Percentiles rank a stretch among this genome's conserved stretches.
Conservation (phyloP, 225 moss, liverwort and hornwort genomes). For the Sphagnum tenellum region DNA sequence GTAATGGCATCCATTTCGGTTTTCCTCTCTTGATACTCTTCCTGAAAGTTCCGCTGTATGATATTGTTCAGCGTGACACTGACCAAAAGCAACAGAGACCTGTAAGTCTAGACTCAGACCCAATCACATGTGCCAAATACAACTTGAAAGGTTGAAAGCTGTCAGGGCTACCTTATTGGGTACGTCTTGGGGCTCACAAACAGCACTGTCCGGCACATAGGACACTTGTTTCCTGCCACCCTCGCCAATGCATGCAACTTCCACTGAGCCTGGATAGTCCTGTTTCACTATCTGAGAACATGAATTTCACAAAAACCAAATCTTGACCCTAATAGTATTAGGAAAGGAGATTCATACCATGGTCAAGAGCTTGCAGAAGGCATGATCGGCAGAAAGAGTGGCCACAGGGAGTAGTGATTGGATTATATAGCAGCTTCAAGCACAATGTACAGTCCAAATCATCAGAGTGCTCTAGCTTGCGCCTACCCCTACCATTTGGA, state of each 20-base stretch:
- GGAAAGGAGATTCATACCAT: conserved; percentile 31
- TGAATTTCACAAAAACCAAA: too few species aligned
- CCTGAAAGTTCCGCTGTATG: conserved; percentile 81
- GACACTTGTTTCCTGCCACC: conserved; percentile 80
- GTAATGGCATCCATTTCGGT: conserved; percentile 73
- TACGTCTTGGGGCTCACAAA: conserved; percentile 78
- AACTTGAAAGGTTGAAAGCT: background rate
- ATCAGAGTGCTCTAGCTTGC: conserved; percentile 67
- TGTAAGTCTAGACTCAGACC: background rate
- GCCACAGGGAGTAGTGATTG: conserved; percentile 86
- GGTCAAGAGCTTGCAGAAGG: conserved; percentile 89
- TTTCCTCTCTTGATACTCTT: conserved; percentile 83
- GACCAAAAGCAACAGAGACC: conserved; percentile 1
- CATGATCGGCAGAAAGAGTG: conserved; percentile 83
- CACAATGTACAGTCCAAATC: conserved; percentile 88
- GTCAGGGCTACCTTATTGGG: conserved; percentile 52
- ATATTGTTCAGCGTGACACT: conserved; percentile 92
- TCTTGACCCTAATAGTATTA: too few species aligned
- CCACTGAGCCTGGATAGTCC: too few species aligned
- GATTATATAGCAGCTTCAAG: conserved; percentile 74
- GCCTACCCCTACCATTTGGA: conserved; percentile 33
- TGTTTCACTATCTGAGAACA: too few species aligned
- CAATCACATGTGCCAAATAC: background rate
- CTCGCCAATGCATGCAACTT: conserved; percentile 1
- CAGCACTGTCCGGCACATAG: conserved; percentile 86